A percentile compares a stretch with the other conserved stretches of the same genome.
phyloP scores from a whole-genome alignment of 2,329 filamentous ascomycete species.

The Alternaria atra region DNA sequence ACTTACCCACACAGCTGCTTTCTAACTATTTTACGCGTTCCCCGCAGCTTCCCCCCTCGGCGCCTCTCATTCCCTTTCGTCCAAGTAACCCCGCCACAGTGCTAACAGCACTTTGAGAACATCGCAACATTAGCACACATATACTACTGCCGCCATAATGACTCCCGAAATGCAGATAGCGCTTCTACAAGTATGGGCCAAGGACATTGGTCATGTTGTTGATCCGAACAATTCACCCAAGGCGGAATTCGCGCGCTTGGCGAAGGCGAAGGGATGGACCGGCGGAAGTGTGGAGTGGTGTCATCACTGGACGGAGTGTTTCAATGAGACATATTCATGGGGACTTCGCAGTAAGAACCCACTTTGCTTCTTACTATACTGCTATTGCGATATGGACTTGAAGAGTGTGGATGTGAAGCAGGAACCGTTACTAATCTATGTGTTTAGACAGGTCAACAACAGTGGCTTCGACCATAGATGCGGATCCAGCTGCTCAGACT shows the following conservation, averaged over 20 bases:
- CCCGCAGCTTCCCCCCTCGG: not conserved
- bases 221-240: slow-evolving; percentile 21
- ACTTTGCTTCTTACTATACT: not conserved
- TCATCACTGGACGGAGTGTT: slow-evolving; percentile 27
- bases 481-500: not conserved
- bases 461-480: not conserved
- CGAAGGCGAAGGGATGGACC: slow-evolving; percentile 29
- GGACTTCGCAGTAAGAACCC: slow-evolving; percentile 14
- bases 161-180: slow-evolving; percentile 17
- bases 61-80: not conserved
- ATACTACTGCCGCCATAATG: slow-evolving; percentile 1
- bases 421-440: not conserved
- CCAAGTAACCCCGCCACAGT: not conserved
- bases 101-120: not conserved
- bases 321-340: slow-evolving; percentile 24
- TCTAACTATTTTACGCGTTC: not conserved
- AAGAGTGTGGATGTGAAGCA: not conserved
- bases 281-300: slow-evolving; percentile 27
- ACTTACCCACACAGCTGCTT: not conserved
- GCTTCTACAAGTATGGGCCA: slow-evolving; percentile 24
- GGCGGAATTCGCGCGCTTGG: slow-evolving; percentile 35
- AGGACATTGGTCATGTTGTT: slow-evolving; percentile 20
- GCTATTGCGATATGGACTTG: not conserved
- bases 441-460: slow-evolving; percentile 4
- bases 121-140: not conserved